Evolutionary conservation across 176 grass and related monocot genomes (phyloP).

Genomic region (Eremochloa ophiuroides): DNA sequence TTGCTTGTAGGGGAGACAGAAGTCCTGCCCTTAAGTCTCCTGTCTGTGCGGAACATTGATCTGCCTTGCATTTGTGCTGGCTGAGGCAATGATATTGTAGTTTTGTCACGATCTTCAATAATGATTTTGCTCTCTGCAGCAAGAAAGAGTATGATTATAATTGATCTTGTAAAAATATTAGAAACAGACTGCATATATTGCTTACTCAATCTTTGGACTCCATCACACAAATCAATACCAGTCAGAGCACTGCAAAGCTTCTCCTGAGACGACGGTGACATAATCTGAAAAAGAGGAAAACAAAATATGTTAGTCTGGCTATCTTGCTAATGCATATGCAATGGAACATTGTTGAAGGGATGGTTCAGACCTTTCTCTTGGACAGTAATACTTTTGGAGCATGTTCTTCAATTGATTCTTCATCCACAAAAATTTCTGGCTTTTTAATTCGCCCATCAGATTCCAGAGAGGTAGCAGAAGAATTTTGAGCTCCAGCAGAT

Average conservation of each 20-base stretch:
- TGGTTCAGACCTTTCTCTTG: constrained; percentile 43
- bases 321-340: background rate
- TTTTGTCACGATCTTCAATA: constrained; percentile 24
- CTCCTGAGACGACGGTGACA: constrained; percentile 49
- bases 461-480: constrained; percentile 1
- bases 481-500: constrained; percentile 1
- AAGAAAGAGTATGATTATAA: constrained; percentile 12
- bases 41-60: constrained; percentile 25
- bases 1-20: constrained; percentile 31
- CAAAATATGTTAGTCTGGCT: background rate
- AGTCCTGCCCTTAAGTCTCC: constrained; percentile 26
- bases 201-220: constrained; percentile 48
- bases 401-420: constrained; percentile 33
- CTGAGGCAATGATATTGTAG: background rate
- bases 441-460: constrained; percentile 8
- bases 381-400: constrained; percentile 40
- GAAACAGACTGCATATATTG: constrained; percentile 8
- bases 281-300: constrained; percentile 29
- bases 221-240: constrained; percentile 49
- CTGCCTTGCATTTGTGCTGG: constrained; percentile 24
- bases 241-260: constrained; percentile 52
- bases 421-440: background rate
- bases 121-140: constrained; percentile 23
- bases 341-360: constrained; percentile 1
- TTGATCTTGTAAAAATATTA: background rate